Evolutionary conservation across 306 rosid species (phyloP).

Genomic region (Fagus sylvatica): DNA sequence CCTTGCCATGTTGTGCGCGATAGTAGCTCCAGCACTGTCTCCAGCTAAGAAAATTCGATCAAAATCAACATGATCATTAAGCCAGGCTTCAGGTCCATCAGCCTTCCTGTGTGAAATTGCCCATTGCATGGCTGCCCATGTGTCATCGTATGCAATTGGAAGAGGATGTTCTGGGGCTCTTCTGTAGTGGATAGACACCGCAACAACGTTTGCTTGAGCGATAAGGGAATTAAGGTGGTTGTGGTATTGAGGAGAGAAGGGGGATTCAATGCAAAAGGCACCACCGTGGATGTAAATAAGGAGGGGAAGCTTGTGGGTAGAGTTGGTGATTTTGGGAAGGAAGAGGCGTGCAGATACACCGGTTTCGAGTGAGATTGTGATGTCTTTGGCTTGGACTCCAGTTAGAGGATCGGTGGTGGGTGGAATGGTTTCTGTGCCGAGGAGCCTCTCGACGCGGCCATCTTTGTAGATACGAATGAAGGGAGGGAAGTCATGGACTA

Average conservation of each 20-base stretch:
- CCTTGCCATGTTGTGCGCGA: conserved; percentile 46
- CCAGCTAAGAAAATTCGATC: conserved; percentile 44
- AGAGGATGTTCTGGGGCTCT: background rate
- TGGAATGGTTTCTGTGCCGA: conserved; percentile 38
- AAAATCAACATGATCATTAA: conserved; percentile 36
- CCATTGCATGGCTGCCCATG: background rate
- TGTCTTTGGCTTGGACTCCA: conserved; percentile 56
- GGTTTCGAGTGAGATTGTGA: conserved; percentile 41
- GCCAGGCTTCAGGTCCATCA: conserved; percentile 48
- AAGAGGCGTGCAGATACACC: conserved; percentile 48
- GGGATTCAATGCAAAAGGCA: conserved; percentile 47
- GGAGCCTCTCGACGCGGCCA: conserved; percentile 51
- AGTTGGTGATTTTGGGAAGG: conserved; percentile 37
- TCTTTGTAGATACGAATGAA: conserved; percentile 54
- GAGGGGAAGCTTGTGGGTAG: conserved; percentile 41
- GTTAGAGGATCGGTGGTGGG: conserved; percentile 40
- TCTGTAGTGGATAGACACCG: conserved; percentile 51
- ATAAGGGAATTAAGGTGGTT: conserved; percentile 34
- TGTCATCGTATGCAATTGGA: background rate
- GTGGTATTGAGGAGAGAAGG: conserved; percentile 43
- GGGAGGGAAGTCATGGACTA: conserved; percentile 38
- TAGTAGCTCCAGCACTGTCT: conserved; percentile 65
- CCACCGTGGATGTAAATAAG: conserved; percentile 72
- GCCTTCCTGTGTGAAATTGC: conserved; percentile 25
- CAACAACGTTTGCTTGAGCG: conserved; percentile 37